phyloP scores from a whole-genome alignment of 257 asterid genomes.

The Asclepias syriaca region DNA sequence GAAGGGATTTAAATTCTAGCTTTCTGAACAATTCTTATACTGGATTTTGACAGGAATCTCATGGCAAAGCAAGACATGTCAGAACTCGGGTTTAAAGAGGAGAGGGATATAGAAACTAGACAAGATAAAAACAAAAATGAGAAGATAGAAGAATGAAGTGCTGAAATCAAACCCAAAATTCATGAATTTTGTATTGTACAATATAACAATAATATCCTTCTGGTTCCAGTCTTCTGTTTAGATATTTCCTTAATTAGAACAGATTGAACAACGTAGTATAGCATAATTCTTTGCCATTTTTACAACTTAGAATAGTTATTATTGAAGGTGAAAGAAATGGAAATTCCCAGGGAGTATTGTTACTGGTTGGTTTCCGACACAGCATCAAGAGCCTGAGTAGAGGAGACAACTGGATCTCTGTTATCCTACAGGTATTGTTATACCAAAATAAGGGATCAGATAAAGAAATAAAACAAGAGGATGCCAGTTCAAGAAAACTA shows the following conservation, averaged over 20 bases:
- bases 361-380: not conserved
- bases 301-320: not conserved
- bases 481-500: not conserved
- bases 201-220: not conserved
- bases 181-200: not conserved
- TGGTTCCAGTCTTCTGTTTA: not conserved
- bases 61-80: constrained; percentile 97
- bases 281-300: not conserved
- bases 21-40: not conserved
- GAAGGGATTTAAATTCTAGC: not conserved
- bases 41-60: constrained; percentile 61
- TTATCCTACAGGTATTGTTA: not conserved
- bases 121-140: constrained; percentile 15
- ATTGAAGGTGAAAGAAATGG: not conserved
- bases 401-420: not conserved
- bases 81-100: constrained; percentile 73
- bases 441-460: not conserved
- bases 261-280: not conserved
- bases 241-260: not conserved
- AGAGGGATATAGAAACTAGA: constrained; percentile 29
- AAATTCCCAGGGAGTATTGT: not conserved
- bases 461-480: not conserved
- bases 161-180: not conserved
- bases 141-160: constrained; percentile 23
- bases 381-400: not conserved